Percentiles rank a stretch among this genome's conserved stretches.
Conservation (phyloP, 1,139 yeast species). For the Debaryomyces fabryi region DNA sequence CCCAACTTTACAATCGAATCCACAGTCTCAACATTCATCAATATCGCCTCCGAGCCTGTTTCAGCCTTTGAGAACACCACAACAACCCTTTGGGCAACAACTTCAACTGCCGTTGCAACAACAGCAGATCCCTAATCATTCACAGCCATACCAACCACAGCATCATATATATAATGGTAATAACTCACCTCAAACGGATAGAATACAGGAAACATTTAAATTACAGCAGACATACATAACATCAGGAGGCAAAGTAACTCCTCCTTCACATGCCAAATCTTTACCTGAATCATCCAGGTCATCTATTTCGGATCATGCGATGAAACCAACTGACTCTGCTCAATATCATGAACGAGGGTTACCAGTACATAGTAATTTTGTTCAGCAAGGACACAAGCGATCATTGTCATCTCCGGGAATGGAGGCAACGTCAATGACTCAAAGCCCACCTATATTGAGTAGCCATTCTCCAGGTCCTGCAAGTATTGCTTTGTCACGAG, state of each 20-base stretch:
- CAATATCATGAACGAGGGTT: neutral
- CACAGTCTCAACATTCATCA: neutral
- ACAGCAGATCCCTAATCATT: neutral
- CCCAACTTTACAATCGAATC: neutral
- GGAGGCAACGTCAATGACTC: slow-evolving; percentile 7
- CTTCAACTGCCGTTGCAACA: slow-evolving; percentile 10
- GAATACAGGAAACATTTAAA: slow-evolving; percentile 4
- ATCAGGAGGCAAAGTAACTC: slow-evolving; percentile 3
- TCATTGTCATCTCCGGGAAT: slow-evolving; percentile 28
- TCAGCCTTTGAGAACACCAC: slow-evolving; percentile 7
- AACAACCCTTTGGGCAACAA: slow-evolving; percentile 4
- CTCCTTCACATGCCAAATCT: slow-evolving; percentile 9
- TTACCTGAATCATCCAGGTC: slow-evolving; percentile 9
- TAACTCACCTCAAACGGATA: neutral
- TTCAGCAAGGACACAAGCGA: slow-evolving; percentile 23
- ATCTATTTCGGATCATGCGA: slow-evolving; percentile 7
- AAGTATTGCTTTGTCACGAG: slow-evolving; percentile 33
- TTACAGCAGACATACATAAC: neutral
- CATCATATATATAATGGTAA: neutral
- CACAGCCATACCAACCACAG: neutral
- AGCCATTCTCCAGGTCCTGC: slow-evolving; percentile 24
- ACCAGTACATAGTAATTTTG: neutral
- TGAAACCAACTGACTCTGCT: neutral
- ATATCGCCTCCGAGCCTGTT: slow-evolving; percentile 5
- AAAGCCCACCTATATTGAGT: slow-evolving; percentile 4